Evolutionary conservation across 1,284 basidiomycete genomes (phyloP), one percentile per base, ranked within the genome.

Genomic region (Kwoniella shivajii): DNA sequence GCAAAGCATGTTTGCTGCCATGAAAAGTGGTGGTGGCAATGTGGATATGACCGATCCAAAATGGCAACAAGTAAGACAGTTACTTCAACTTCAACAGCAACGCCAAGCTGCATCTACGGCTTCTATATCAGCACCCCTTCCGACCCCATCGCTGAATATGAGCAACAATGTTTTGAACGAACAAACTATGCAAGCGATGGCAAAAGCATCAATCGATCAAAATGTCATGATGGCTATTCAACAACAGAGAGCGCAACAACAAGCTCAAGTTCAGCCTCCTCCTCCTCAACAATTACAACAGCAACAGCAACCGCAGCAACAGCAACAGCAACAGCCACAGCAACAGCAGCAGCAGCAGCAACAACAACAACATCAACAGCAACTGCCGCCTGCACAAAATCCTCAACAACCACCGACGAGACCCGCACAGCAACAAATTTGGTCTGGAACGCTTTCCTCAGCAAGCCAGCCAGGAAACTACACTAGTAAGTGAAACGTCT

Each of bases 41-140:
- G 34, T 61, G 22, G 61, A 59, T 26, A 46, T 56, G 45, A 58
- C 37, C 38, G 58, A 63, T 46, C 58, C 59, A 6, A 54, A 57
- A 29, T 44, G 56, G 41, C 62, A 63, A 30, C 67, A 68, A 33
- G 50, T 66, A 44, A 57, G 60, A 29, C 55, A 61, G 27, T 22
- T 65, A 13, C 34, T 65, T 26, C 49, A 60, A 47, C 30, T 61
- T 13, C 63, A 65, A 42, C 60, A 54, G 27, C 54, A 49, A 20
- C 50, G 48, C 9, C 47, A 53, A 36, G 10, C 29, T n/a, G 36
- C 22, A 37, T 31, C 24, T 27, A 22, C 36, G 33, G 29, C 37
- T n/a, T 42, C 41, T 22, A 42, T 42, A 24, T 26, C 41, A 26
- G 22, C n/a, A 26, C 14, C n/a, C 14, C 37, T 6, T n/a, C 49